phyloP scores from a whole-genome alignment of 768 basidiomycete species.

The Suillus placidus region DNA sequence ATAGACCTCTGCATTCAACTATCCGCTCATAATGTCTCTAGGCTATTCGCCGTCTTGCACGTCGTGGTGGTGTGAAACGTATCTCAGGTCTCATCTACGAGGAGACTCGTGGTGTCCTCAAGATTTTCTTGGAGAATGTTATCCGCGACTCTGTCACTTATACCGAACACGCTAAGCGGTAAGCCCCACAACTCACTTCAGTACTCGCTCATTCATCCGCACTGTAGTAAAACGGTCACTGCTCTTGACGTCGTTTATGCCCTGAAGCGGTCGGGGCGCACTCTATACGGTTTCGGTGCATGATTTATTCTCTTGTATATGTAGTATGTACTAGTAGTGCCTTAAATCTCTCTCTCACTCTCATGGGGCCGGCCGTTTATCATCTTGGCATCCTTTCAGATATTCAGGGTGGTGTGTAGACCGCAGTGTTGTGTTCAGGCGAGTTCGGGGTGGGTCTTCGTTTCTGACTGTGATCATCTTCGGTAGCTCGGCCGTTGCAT shows the following conservation, averaged over 20 bases:
- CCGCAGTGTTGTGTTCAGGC: background rate
- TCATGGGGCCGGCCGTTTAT: background rate
- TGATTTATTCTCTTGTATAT: conserved; percentile 32
- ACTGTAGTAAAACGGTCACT: conserved; percentile 74
- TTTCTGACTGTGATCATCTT: background rate
- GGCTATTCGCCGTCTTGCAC: conserved; percentile 80
- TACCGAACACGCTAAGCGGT: conserved; percentile 89
- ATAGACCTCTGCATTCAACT: conserved; percentile 23
- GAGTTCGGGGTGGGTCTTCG: background rate
- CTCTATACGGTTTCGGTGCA: conserved; percentile 83
- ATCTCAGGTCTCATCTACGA: conserved; percentile 89
- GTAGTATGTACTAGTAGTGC: conserved; percentile 2
- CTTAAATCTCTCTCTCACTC: background rate
- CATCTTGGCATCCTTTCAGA: background rate
- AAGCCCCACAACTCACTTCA: background rate
- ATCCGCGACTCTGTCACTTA: conserved; percentile 93
- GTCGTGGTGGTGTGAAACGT: conserved; percentile 93
- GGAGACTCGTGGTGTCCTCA: conserved; percentile 91
- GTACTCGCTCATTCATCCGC: conserved; percentile 7
- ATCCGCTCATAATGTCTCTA: conserved; percentile 64
- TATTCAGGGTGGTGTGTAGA: background rate
- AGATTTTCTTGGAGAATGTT: conserved; percentile 87
- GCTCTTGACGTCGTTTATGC: conserved; percentile 84
- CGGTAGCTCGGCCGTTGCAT: conserved; percentile 8
- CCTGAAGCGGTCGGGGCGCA: conserved; percentile 75